Percentiles rank a stretch among this genome's conserved stretches.
phyloP scores from a whole-genome alignment of 768 basidiomycete species.

The Hypholoma sublateritium region DNA sequence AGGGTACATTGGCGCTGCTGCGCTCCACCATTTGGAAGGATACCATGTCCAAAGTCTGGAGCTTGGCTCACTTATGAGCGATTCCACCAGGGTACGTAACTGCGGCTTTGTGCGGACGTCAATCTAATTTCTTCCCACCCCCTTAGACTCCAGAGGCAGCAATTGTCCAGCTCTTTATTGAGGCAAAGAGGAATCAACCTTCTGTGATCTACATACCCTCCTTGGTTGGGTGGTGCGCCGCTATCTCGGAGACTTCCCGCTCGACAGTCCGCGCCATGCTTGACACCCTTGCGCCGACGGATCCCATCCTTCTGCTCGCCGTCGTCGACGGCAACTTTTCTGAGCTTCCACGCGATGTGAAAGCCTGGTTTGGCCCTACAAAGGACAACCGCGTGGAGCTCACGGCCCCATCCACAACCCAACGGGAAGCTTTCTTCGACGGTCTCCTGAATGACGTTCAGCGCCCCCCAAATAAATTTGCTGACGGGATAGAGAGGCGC shows the following conservation, averaged over 20 bases:
- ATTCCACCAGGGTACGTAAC: constrained; percentile 78
- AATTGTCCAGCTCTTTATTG: constrained; percentile 92
- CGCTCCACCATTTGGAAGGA: constrained; percentile 92
- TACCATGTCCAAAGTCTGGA: constrained; percentile 95
- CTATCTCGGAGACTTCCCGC: constrained; percentile 81
- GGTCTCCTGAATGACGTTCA: constrained; percentile 66
- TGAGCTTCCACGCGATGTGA: constrained; percentile 78
- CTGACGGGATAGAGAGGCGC: constrained; percentile 82
- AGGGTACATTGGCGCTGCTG: constrained; percentile 83
- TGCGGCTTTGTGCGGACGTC: background rate
- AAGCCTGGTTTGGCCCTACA: constrained; percentile 85
- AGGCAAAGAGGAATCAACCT: constrained; percentile 96
- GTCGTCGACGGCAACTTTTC: constrained; percentile 77
- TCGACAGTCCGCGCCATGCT: constrained; percentile 88
- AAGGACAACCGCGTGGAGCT: constrained; percentile 77
- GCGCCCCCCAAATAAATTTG: constrained; percentile 83
- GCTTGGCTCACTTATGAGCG: constrained; percentile 82
- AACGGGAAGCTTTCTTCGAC: constrained; percentile 76
- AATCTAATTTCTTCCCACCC: background rate
- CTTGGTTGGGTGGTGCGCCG: constrained; percentile 79
- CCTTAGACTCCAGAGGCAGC: constrained; percentile 84
- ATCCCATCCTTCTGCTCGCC: constrained; percentile 91
- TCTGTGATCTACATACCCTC: constrained; percentile 95
- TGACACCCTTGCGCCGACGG: constrained; percentile 86
- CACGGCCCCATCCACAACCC: constrained; percentile 44